A percentile compares a stretch with the other conserved stretches of the same genome.
phyloP scores from a whole-genome alignment of 768 basidiomycete genomes.

The Gymnopilus dilepis region DNA sequence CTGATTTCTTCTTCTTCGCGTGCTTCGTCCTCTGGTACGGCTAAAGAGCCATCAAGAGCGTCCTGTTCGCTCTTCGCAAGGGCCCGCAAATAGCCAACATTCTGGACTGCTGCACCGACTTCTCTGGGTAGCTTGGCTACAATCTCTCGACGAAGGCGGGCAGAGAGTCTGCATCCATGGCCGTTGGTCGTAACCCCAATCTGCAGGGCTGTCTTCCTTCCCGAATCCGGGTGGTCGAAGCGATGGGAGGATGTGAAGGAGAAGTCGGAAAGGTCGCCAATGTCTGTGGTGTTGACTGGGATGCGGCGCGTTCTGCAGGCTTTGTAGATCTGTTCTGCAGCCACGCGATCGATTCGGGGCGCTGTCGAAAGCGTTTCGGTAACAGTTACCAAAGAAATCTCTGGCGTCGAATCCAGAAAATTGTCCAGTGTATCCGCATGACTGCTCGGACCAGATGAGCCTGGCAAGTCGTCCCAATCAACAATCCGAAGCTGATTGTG shows the following conservation, averaged over 20 bases:
- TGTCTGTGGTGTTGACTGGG: conserved; percentile 87
- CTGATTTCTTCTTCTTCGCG: conserved; percentile 45
- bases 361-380: conserved; percentile 72
- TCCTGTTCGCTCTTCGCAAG: conserved; percentile 48
- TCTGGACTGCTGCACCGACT: conserved; percentile 75
- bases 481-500: conserved; percentile 61
- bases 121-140: conserved; percentile 74
- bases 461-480: conserved; percentile 55
- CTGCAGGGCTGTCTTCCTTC: conserved; percentile 59
- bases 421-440: conserved; percentile 53
- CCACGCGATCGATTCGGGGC: conserved; percentile 49
- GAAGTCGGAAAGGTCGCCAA: conserved; percentile 87
- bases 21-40: conserved; percentile 26
- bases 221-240: conserved; percentile 58
- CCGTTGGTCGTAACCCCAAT: conserved; percentile 92
- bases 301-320: conserved; percentile 64
- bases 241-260: conserved; percentile 87
- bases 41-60: conserved; percentile 15
- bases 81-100: conserved; percentile 70
- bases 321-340: conserved; percentile 62
- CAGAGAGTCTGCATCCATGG: conserved; percentile 84
- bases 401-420: conserved; percentile 42
- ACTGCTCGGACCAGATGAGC: conserved; percentile 35
- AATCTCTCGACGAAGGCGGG: conserved; percentile 82
- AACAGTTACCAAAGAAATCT: conserved; percentile 66